A percentile compares a stretch with the other conserved stretches of the same genome.
phyloP scores from a whole-genome alignment of 2,329 filamentous ascomycete genomes.

The Aspergillus sp. region DNA sequence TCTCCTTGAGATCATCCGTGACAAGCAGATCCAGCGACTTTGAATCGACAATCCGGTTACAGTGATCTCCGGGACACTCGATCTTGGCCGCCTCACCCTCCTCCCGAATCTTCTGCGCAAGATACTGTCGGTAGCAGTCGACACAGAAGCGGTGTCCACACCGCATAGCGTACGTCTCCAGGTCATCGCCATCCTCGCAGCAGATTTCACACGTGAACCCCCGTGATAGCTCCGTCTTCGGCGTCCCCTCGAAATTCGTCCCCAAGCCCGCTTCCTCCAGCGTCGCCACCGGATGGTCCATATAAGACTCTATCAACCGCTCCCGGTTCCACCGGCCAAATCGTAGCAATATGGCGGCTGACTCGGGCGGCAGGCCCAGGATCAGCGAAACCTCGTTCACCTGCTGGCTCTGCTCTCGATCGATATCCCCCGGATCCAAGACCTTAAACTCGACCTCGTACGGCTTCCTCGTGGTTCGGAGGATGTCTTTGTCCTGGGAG shows the following conservation, averaged over 20 bases:
- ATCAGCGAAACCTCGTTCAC: slow-evolving; percentile 87
- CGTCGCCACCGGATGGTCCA: slow-evolving; percentile 74
- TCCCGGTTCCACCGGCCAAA: slow-evolving; percentile 96
- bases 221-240: slow-evolving; percentile 59
- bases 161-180: slow-evolving; percentile 85
- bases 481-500: slow-evolving; percentile 59
- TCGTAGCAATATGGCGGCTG: slow-evolving; percentile 79
- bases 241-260: slow-evolving; percentile 50
- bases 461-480: slow-evolving; percentile 60
- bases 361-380: slow-evolving; percentile 77
- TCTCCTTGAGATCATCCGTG: slow-evolving; percentile 45
- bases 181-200: slow-evolving; percentile 70
- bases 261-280: slow-evolving; percentile 78
- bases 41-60: slow-evolving; percentile 83
- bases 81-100: slow-evolving; percentile 94
- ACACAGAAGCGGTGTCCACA: slow-evolving; percentile 91
- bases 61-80: slow-evolving; percentile 80
- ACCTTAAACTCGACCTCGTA: slow-evolving; percentile 83
- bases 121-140: slow-evolving; percentile 83
- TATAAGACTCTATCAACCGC: slow-evolving; percentile 86
- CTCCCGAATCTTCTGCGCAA: slow-evolving; percentile 85
- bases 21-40: slow-evolving; percentile 73
- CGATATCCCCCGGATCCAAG: slow-evolving; percentile 68
- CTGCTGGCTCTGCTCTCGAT: slow-evolving; percentile 74
- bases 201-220: slow-evolving; percentile 93